phyloP scores from a whole-genome alignment of 768 basidiomycete genomes.

The Panellus pusillus region DNA sequence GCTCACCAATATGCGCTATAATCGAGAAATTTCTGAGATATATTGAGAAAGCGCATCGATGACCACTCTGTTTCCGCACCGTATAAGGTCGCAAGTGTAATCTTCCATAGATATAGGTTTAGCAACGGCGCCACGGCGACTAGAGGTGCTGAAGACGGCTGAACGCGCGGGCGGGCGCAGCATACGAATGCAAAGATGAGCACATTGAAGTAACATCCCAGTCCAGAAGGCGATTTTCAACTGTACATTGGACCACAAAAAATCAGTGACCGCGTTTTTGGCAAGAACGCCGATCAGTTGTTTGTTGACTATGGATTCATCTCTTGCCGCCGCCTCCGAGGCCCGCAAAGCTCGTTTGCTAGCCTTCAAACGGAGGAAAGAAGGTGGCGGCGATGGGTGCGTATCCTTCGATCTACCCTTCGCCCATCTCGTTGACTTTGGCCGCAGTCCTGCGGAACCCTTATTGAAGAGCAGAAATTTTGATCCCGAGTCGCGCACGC shows the following conservation, averaged over 20 bases:
- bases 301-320: slow-evolving; percentile 30
- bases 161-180: slow-evolving; percentile 20
- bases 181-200: slow-evolving; percentile 27
- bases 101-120: slow-evolving; percentile 55
- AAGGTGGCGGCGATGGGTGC: slow-evolving; percentile 52
- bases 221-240: too few relatives aligned
- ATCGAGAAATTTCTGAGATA: slow-evolving; percentile 83
- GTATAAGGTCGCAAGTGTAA: slow-evolving; percentile 66
- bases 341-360: slow-evolving; percentile 77
- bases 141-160: slow-evolving; percentile 34
- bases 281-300: not conserved
- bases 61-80: slow-evolving; percentile 40
- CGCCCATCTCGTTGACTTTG: not conserved
- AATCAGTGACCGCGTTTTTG: slow-evolving; percentile 31
- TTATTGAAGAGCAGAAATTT: slow-evolving; percentile 78
- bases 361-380: slow-evolving; percentile 75
- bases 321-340: slow-evolving; percentile 77
- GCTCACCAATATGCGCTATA: slow-evolving; percentile 88
- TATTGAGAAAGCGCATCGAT: not conserved
- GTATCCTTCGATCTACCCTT: slow-evolving; percentile 29
- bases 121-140: slow-evolving; percentile 26
- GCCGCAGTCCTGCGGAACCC: slow-evolving; percentile 37
- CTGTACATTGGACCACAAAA: not conserved
- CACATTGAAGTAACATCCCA: slow-evolving; percentile 34
- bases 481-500: slow-evolving; percentile 82